Conservation (phyloP, 495 filamentous ascomycete genomes). For the Penicillium odoratum region DNA sequence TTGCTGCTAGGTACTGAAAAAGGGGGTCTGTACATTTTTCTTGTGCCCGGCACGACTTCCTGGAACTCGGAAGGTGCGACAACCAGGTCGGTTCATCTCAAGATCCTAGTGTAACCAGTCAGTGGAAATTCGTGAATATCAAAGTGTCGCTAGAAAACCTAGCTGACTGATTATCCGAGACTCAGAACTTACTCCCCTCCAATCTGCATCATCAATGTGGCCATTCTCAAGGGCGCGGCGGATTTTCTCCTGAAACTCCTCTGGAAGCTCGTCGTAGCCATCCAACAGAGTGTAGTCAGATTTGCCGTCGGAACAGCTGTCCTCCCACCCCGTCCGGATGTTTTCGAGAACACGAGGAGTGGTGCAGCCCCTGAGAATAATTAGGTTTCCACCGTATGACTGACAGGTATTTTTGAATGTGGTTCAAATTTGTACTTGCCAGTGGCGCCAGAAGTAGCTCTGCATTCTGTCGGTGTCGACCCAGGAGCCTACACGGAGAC, state of each 20-base stretch:
- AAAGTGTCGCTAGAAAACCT: not conserved
- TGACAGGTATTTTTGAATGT: not conserved
- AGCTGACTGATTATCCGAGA: not conserved
- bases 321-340: conserved; percentile 39
- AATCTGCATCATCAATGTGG: conserved; percentile 75
- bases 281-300: conserved; percentile 53
- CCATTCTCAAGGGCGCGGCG: conserved; percentile 62
- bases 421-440: conserved; percentile 51
- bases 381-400: conserved; percentile 1
- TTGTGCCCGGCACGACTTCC: not conserved
- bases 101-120: conserved; percentile 40
- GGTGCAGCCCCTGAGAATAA: conserved; percentile 67
- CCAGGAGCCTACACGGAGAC: conserved; percentile 69
- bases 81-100: conserved; percentile 1
- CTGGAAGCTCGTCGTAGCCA: conserved; percentile 69
- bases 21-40: not conserved
- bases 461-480: conserved; percentile 52
- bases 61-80: not conserved
- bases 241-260: conserved; percentile 63
- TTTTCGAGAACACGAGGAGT: conserved; percentile 64
- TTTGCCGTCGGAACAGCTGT: conserved; percentile 22
- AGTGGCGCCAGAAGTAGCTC: conserved; percentile 72
- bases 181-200: conserved; percentile 65
- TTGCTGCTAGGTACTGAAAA: not conserved
- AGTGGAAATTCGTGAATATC: not conserved